Percentiles rank a stretch among this genome's conserved stretches.
Conservation (phyloP, 257 asterid genomes). For the Schizonepeta tenuifolia region DNA sequence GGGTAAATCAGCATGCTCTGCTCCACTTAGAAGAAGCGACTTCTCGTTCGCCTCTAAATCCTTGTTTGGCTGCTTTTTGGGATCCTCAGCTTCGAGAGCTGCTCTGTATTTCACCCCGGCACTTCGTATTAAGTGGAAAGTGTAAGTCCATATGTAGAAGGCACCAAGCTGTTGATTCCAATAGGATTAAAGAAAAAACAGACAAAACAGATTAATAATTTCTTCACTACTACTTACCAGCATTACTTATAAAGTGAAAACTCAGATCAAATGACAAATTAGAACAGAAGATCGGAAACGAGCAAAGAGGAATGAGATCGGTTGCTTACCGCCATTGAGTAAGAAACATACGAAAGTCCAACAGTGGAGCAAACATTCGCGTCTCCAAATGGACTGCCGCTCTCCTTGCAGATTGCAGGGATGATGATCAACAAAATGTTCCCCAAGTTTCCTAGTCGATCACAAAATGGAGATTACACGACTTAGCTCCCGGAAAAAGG, state of each 20-base stretch:
- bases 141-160: constrained; percentile 75
- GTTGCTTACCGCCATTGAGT: constrained; percentile 79
- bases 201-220: background rate
- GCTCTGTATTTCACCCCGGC: constrained; percentile 42
- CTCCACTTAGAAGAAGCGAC: constrained; percentile 50
- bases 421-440: constrained; percentile 73
- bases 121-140: constrained; percentile 58
- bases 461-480: background rate
- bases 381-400: constrained; percentile 85
- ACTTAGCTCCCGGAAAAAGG: background rate
- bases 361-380: constrained; percentile 48
- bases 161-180: constrained; percentile 57
- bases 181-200: no score
- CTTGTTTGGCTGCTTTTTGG: constrained; percentile 50
- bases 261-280: background rate
- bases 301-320: no score
- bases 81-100: constrained; percentile 34
- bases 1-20: constrained; percentile 32
- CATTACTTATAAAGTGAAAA: background rate
- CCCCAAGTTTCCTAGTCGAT: constrained; percentile 73
- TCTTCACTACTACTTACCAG: no score
- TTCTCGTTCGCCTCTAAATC: constrained; percentile 58
- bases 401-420: constrained; percentile 87
- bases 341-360: constrained; percentile 85
- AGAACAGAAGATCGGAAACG: background rate